phyloP scores from a whole-genome alignment of 768 basidiomycete species.

The Cubamyces sp. region DNA sequence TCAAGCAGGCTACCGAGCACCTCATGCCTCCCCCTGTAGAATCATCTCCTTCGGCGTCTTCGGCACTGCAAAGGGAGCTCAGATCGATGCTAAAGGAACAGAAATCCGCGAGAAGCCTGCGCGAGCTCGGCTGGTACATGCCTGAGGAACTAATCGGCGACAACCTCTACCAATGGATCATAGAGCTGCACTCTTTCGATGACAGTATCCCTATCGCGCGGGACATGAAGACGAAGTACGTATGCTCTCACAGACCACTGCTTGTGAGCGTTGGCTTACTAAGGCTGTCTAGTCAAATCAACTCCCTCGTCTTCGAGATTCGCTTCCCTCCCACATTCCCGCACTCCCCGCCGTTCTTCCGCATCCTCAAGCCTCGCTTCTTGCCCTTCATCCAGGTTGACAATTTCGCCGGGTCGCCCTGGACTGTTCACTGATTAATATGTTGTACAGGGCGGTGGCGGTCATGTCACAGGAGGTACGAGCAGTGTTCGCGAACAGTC shows the following conservation, averaged over 20 bases:
- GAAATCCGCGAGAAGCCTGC: conserved; percentile 46
- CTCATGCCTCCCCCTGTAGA: conserved; percentile 65
- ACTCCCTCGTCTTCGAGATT: conserved; percentile 74
- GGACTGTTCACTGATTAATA: not conserved
- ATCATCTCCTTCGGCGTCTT: conserved; percentile 55
- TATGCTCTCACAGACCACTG: conserved; percentile 7
- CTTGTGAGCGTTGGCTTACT: too few relatives aligned
- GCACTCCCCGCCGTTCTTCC: conserved; percentile 74
- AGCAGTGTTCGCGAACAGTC: not conserved
- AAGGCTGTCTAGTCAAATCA: conserved; percentile 46
- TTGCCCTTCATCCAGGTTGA: conserved; percentile 59
- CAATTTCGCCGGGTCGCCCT: not conserved
- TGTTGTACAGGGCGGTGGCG: conserved; percentile 57
- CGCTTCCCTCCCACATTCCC: conserved; percentile 70
- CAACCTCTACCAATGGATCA: conserved; percentile 74
- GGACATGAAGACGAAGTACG: conserved; percentile 56
- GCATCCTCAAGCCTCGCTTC: conserved; percentile 74
- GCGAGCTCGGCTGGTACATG: conserved; percentile 73
- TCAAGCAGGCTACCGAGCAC: conserved; percentile 45
- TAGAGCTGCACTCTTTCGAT: conserved; percentile 76
- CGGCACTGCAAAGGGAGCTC: conserved; percentile 65
- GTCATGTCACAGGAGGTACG: conserved; percentile 65
- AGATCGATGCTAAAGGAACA: conserved; percentile 66
- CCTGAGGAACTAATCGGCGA: conserved; percentile 66
- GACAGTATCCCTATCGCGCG: conserved; percentile 58